Evolutionary conservation across 1,284 basidiomycete species (phyloP).

Genomic region (Cronartium quercuum): DNA sequence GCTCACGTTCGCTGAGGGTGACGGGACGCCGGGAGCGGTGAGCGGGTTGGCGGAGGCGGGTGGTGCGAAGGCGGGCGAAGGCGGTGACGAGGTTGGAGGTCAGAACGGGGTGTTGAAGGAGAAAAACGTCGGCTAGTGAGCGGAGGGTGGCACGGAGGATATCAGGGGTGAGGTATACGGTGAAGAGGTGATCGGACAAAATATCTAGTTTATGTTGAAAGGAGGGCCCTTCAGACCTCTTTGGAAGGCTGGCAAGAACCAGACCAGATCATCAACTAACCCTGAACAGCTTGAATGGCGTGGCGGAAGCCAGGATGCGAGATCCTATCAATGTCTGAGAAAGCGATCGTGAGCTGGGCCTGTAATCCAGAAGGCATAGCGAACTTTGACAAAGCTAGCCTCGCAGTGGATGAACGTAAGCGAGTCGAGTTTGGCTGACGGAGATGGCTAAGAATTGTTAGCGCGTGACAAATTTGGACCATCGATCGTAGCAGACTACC

Average conservation of each 20-base stretch:
- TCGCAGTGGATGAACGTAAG: background rate
- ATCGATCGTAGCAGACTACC: background rate
- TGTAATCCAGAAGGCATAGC: conserved; percentile 1
- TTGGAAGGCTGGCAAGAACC: background rate
- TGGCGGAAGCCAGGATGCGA: conserved; percentile 20
- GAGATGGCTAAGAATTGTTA: conserved; percentile 17
- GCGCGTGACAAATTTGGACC: conserved; percentile 1
- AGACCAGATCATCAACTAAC: background rate
- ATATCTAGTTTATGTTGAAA: background rate
- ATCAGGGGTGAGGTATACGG: conserved; percentile 20
- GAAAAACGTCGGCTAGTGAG: conserved; percentile 13
- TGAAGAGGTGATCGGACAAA: conserved; percentile 26
- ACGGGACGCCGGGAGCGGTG: background rate
- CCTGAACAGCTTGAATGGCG: conserved; percentile 14
- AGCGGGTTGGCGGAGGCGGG: background rate
- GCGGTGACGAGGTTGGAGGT: conserved; percentile 4
- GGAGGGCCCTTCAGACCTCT: background rate
- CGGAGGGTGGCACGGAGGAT: conserved; percentile 1
- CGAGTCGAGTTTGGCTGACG: background rate
- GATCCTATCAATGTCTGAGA: conserved; percentile 4
- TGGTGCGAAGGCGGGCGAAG: background rate
- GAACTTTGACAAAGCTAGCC: background rate
- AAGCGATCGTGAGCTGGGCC: background rate
- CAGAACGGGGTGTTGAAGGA: conserved; percentile 1
- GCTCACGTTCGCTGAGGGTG: conserved; percentile 10